Evolutionary conservation across 169 alveolate genomes (phyloP).

Genomic region (Cryptosporidium tyzzeri): DNA sequence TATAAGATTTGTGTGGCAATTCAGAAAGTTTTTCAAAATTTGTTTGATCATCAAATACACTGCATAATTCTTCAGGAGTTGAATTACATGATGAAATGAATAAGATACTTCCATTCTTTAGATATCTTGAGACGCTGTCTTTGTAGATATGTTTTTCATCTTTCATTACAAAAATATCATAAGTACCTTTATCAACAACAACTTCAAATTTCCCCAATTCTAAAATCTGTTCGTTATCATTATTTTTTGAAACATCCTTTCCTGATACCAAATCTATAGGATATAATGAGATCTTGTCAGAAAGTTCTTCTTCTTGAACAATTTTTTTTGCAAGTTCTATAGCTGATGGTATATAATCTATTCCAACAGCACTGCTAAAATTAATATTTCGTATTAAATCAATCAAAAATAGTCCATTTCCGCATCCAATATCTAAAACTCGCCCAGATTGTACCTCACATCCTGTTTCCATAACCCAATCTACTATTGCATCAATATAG

Average conservation of each 20-base stretch:
- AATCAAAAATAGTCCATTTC: constrained; percentile 80
- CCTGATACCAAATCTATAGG: constrained; percentile 62
- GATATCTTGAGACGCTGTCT: constrained; percentile 74
- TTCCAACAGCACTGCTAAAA: constrained; percentile 77
- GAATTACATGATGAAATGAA: constrained; percentile 81
- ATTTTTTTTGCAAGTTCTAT: constrained; percentile 78
- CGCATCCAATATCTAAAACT: constrained; percentile 82
- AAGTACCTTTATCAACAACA: constrained; percentile 82
- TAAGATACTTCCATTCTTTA: constrained; percentile 71
- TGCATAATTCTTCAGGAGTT: constrained; percentile 79
- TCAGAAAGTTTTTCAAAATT: constrained; percentile 34
- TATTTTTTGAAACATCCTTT: constrained; percentile 51
- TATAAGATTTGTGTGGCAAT: constrained; percentile 54
- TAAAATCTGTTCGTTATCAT: constrained; percentile 26
- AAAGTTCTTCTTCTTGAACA: constrained; percentile 41
- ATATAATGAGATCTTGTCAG: constrained; percentile 75
- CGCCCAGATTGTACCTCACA: neutral
- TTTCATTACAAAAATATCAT: constrained; percentile 81
- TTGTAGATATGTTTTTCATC: constrained; percentile 75
- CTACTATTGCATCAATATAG: constrained; percentile 46
- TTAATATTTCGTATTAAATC: constrained; percentile 70
- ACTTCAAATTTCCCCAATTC: constrained; percentile 76
- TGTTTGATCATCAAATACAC: constrained; percentile 38
- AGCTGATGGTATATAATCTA: constrained; percentile 80
- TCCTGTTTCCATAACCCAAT: constrained; percentile 34